phyloP scores from a whole-genome alignment of 805 yeast genomes.

The Ogataea pini region DNA sequence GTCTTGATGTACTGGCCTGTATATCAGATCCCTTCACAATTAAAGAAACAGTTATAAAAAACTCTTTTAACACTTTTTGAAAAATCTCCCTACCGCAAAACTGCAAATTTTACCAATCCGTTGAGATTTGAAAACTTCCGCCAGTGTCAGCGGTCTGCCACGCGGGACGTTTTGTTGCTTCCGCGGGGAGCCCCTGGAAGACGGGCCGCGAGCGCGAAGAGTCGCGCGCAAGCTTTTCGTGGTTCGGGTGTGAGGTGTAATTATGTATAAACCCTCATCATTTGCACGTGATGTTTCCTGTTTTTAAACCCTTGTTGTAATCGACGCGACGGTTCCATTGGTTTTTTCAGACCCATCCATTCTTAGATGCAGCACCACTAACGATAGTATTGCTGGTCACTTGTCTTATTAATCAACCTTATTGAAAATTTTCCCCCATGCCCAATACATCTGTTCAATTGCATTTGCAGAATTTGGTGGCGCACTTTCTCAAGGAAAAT shows the following conservation, averaged over 20 bases:
- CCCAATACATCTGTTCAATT: neutral
- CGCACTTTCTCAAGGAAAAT: constrained; percentile 57
- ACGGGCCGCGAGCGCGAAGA: no score
- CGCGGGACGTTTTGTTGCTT: neutral
- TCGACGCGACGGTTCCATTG: no score
- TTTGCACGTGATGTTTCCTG: constrained; percentile 3
- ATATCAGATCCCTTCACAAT: neutral
- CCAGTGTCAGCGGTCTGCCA: neutral
- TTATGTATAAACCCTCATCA: neutral
- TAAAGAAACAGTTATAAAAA: constrained; percentile 9
- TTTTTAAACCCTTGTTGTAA: no score
- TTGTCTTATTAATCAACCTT: no score
- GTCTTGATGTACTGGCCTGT: constrained; percentile 7
- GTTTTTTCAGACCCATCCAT: no score
- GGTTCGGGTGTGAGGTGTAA: no score
- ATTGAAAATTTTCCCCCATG: no score
- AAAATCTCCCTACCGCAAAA: constrained; percentile 5
- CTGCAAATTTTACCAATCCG: constrained; percentile 9
- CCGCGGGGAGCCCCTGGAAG: neutral
- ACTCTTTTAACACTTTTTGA: constrained; percentile 7
- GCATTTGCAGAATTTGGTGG: constrained; percentile 43
- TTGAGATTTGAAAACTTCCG: constrained; percentile 11
- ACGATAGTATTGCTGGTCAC: no score
- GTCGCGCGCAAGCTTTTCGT: no score
- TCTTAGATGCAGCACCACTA: neutral